Base-by-base conservation (phyloP, 148 eudicot species). In the Arbutus unedo region DNA sequence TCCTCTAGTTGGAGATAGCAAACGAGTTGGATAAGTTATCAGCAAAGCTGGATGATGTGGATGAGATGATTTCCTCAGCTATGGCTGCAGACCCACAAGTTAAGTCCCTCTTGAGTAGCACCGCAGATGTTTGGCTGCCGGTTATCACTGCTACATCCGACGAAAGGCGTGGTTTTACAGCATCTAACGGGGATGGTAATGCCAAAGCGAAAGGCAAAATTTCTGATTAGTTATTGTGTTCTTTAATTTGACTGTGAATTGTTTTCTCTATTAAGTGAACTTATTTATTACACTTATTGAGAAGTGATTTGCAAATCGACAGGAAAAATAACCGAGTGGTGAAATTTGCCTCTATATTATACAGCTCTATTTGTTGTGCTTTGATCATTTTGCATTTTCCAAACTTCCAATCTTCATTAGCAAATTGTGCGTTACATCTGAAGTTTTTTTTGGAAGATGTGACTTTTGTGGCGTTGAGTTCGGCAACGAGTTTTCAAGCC, bases 111-210 rank as follows among this genome's bases (percentile, higher is more conserved):
- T 83, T 95, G 87, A 93, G 98, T 79, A 88, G 93, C 72, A 95
- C 98, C 5, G 96, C 98, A n/a, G 98, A 93, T 90, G 87, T 93
- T 23, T 95, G 98, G 98, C 88, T 95, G 98, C 98, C 98, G 4
- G 98, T 95, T 70, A 92, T 95, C 74, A 93, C 98, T 8, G 98
- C 97, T 25, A 87, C 90, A 54, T 89, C 98, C 7, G 95, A 95
- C 56, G 94, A 95, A 87, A 91, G 98, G 66, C 92, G 91, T 6
- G 90, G 88, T 55, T 91, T 95, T 86, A 86, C 89, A 7, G 79
- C 94, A 74, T 38, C 88, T 47, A 78, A 83, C 43, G 84, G 55
- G 72, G 91, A 84, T 73, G 89, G 76, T 19, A 71, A 68, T 78
- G 70, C 78, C 53, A 84, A 86, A 77, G 78, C 18, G 8, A 83